Percentiles rank a stretch among this genome's conserved stretches.
Evolutionary conservation across 805 yeast species (phyloP).

Genomic region (Myxozyma monticola): DNA sequence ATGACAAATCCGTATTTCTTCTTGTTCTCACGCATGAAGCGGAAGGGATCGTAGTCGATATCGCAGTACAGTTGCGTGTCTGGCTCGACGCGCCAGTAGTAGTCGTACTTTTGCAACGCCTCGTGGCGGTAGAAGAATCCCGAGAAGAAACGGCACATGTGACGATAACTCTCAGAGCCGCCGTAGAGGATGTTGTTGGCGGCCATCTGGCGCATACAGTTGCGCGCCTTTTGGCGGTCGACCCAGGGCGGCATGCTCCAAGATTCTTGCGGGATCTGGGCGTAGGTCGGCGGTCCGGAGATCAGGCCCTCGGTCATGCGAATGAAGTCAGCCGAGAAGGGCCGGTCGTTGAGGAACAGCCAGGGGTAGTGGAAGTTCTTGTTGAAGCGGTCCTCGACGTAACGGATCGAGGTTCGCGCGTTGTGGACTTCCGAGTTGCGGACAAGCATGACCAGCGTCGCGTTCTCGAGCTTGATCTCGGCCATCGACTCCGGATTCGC

Average conservation of each 20-base stretch:
- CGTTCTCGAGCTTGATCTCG: constrained; percentile 42
- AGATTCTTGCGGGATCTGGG: constrained; percentile 56
- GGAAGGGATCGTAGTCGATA: constrained; percentile 58
- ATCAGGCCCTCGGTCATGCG: constrained; percentile 49
- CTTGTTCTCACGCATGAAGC: constrained; percentile 54
- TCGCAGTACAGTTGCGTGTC: constrained; percentile 73
- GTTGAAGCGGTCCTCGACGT: constrained; percentile 69
- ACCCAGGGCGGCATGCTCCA: constrained; percentile 61
- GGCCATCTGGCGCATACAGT: constrained; percentile 48
- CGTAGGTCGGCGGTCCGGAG: constrained; percentile 65
- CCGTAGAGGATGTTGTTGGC: constrained; percentile 56
- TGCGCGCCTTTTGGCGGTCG: constrained; percentile 52
- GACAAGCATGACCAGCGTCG: constrained; percentile 68
- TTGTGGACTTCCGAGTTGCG: constrained; percentile 63
- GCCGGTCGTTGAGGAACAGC: constrained; percentile 72
- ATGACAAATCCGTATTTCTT: constrained; percentile 67
- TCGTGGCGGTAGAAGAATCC: constrained; percentile 71
- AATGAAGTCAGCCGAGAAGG: constrained; percentile 58
- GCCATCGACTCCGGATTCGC: neutral
- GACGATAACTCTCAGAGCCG: constrained; percentile 60
- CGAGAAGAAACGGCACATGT: constrained; percentile 79
- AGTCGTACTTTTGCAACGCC: constrained; percentile 58
- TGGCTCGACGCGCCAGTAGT: constrained; percentile 87
- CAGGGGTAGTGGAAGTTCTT: constrained; percentile 65
- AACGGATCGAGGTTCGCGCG: constrained; percentile 57